Percentiles rank a stretch among this genome's conserved stretches.
Evolutionary conservation across 352 stramenopile genomes (phyloP).

Genomic region (Plasmopara viticola): DNA sequence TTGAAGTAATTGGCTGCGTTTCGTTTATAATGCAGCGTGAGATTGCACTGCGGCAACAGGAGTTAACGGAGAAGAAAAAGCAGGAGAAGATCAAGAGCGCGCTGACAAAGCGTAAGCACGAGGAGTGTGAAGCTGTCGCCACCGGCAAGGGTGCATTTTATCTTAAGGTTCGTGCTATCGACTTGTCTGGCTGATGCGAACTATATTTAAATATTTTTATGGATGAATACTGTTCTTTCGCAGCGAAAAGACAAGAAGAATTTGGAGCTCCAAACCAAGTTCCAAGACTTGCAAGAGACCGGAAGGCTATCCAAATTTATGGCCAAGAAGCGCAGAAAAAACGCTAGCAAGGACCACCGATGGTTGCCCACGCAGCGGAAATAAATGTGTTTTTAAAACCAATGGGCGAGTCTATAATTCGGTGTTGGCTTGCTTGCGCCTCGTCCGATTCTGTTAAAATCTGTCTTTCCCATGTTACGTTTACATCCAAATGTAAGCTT

Average conservation of each 20-base stretch:
- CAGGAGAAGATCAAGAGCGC: constrained; percentile 60
- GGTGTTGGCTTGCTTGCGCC: no score
- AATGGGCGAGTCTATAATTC: no score
- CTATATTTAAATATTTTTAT: no score
- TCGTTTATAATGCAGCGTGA: constrained; percentile 34
- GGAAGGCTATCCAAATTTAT: constrained; percentile 90
- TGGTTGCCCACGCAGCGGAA: constrained; percentile 86
- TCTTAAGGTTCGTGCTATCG: constrained; percentile 53
- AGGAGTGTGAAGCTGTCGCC: constrained; percentile 85
- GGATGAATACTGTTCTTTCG: constrained; percentile 2
- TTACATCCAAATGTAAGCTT: no score
- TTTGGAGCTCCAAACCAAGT: constrained; percentile 86
- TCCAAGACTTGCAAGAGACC: constrained; percentile 83
- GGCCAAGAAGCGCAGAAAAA: constrained; percentile 91
- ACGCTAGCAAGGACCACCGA: constrained; percentile 89
- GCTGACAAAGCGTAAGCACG: constrained; percentile 74
- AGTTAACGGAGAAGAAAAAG: constrained; percentile 70
- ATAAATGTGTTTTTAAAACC: constrained; percentile 3
- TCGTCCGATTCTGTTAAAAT: no score
- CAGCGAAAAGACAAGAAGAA: constrained; percentile 89
- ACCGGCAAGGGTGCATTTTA: constrained; percentile 89
- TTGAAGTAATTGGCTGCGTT: neutral
- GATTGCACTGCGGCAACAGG: constrained; percentile 62
- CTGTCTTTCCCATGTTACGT: no score
- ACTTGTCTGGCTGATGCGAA: neutral